Evolutionary conservation across 2,329 filamentous ascomycete species (phyloP), one percentile per base, ranked within the genome.

Genomic region (Epichloe coenophiala): DNA sequence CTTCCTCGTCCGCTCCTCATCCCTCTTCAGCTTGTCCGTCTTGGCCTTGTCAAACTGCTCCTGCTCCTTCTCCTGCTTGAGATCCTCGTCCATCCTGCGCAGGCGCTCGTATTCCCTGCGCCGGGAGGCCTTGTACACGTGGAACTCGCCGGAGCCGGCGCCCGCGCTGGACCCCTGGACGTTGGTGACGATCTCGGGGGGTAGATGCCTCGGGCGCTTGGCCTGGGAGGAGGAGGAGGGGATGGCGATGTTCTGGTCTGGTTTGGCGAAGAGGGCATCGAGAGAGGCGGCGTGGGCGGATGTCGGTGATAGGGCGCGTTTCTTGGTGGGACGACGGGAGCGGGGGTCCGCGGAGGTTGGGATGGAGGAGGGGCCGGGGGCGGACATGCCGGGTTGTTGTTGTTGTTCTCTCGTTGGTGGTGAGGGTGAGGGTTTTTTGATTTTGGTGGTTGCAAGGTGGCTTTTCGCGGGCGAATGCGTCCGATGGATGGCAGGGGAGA

Each of bases 51-150:
- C 79, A 67, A 91, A 97, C 51, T 79, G 75, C 54, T 72, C 75
- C 54, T 82, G 74, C 7, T 80, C 83, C 60, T 82, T 75, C 68
- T 96, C 91, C 56, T 70, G 72, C 60, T 75, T 74, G 21, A 90
- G 78, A 68, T 96, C 87, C 58, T 89, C 86, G 58, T 97, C 89
- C 88, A 98, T 97, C 58, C 80, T 66, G 53, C 86, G 75, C 63
- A 97, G 69, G 11, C 93, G 76, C 76, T 97, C 93, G 71, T 96
- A 95, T 71, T 98, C 93, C 55, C 93, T 77, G 65, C 93, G 76
- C 49, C 93, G 77, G 65, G 85, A 88, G 17, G 93, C 93, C 70
- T 98, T 98, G 80, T 98, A 98, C 39, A 98, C 93, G 69, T 98
- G 93, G 67, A 98, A 98, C 70, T 98, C 93, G 62, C 93, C 93